Percentiles rank a stretch among this genome's conserved stretches.
These are phyloP conservation scores for Trichoderma sp. DNA, from an alignment of 2,329 filamentous ascomycete genomes.

Conservation along the genomic window DNA sequence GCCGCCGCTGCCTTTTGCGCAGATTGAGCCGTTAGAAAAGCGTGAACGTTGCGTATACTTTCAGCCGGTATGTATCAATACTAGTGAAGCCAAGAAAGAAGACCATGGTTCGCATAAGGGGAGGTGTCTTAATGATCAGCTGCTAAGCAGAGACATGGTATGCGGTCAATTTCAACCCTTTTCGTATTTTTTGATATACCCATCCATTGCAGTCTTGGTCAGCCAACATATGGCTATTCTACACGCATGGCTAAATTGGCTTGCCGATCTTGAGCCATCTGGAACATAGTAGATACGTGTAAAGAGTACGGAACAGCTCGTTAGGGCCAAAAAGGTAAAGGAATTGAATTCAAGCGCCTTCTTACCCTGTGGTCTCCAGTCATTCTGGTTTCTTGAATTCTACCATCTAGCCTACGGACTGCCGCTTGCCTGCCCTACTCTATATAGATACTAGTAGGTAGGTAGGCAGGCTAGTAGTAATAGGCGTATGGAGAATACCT, in stretches of 20 bases:
- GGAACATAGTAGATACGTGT: background rate
- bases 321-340: background rate
- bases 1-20: background rate
- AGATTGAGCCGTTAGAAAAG: background rate
- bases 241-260: background rate
- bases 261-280: background rate
- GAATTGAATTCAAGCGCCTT: background rate
- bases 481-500: no score
- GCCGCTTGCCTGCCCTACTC: background rate
- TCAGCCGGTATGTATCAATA: background rate
- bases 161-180: background rate
- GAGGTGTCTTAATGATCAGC: background rate
- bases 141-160: slow-evolving; percentile 2
- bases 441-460: no score
- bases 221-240: background rate
- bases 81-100: background rate
- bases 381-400: background rate
- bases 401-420: background rate
- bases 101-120: background rate
- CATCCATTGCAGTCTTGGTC: slow-evolving; percentile 1
- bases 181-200: background rate
- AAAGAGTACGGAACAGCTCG: background rate
- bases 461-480: no score
- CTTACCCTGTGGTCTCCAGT: background rate
- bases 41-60: background rate